Evolutionary conservation across 2,329 filamentous ascomycete genomes (phyloP).

Genomic region (Claviceps capensis): DNA sequence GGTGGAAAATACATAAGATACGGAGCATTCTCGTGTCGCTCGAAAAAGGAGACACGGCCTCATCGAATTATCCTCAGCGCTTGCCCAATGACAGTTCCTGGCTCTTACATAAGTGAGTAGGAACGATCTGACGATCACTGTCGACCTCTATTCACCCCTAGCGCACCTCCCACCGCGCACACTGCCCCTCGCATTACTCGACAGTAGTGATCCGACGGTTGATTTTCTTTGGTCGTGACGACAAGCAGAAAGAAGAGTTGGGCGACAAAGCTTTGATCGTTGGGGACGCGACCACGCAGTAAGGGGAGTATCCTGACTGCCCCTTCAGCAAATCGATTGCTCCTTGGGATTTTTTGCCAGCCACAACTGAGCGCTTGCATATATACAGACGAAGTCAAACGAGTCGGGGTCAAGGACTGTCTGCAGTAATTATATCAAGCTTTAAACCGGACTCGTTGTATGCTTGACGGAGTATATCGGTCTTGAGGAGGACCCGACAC

Average conservation of each 20-base stretch:
- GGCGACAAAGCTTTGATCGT: not conserved
- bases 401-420: not conserved
- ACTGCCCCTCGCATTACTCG: not conserved
- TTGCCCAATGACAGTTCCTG: not conserved
- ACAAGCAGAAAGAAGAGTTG: not conserved
- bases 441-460: not conserved
- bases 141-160: not conserved
- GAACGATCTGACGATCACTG: not conserved
- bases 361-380: not conserved
- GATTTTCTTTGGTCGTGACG: not conserved
- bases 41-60: not conserved
- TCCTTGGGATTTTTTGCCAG: not conserved
- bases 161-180: not conserved
- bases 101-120: not conserved
- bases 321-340: not conserved
- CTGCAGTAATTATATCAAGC: not conserved
- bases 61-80: not conserved
- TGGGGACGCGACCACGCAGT: not conserved
- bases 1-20: not conserved
- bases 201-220: not conserved
- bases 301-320: not conserved
- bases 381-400: conserved; percentile 1
- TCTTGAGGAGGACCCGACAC: too few species aligned
- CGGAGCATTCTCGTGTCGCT: not conserved
- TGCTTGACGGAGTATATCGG: not conserved